Evolutionary conservation across 1,284 basidiomycete species (phyloP), one percentile per base, ranked within the genome.

Genomic region (Cryptococcus neoformans): DNA sequence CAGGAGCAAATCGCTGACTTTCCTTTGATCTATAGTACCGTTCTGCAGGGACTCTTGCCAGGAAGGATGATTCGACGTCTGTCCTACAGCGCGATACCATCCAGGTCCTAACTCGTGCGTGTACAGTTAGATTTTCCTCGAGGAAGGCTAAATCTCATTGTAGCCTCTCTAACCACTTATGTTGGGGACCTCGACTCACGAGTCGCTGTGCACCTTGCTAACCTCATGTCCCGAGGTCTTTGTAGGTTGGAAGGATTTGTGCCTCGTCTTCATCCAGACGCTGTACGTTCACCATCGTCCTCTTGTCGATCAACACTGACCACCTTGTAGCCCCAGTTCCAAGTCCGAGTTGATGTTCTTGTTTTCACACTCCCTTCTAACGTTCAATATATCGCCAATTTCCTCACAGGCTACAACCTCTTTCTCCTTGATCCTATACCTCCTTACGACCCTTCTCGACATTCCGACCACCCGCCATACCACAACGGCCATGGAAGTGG

Each of bases 291-390:
- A 12, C 11, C 10, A 21, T 36, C 55, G 4, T 4, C 44, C 49
- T 12, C 3, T 41, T 37, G 12, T 34, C 14, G 37, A 37, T 16
- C 35, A 4, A 36, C 28, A 6, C 44, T n/a, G 44, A 53, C 49
- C 0, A 36, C 28, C 35, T 39, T 7, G 1, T 54, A 68, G 63
- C 63, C 61, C 10, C 65, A 64, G 52, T 74, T 70, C 62, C 67
- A 71, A 41, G 65, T 72, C 45, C 85, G 87, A 34, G 81, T 98
- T 46, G 87, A 90, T 70, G 82, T 97, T 70, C 83, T 97, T 37
- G 84, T 97, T 36, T 96, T 92, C 76, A 94, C 92, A 11, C 89
- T 91, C 5, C 93, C 93, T 64, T 89, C 90, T 40, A 93, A 96
- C 74, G 87, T 97, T 60, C 78, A 82, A 16, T 85, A 88, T 56